Percentiles rank a stretch among this genome's conserved stretches.
Conservation (phyloP, 352 stramenopile species). For the Globisporangium nagaii region DNA sequence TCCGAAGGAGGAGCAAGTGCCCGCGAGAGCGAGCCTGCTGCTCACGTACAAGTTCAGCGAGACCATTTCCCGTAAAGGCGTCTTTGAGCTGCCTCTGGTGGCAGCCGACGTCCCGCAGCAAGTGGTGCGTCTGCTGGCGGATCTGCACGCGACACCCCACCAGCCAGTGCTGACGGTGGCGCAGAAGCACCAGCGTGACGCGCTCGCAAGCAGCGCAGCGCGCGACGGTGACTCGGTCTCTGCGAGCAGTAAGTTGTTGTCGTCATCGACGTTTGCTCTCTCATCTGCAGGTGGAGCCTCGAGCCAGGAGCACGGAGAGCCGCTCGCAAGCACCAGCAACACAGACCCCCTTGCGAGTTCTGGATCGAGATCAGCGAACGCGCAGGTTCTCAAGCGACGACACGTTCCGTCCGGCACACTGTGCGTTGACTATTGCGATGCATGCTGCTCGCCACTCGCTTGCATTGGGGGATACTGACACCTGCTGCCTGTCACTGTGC, state of each 20-base stretch:
- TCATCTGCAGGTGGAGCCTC: not conserved
- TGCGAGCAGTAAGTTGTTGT: not conserved
- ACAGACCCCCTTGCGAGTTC: not conserved
- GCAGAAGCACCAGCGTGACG: conserved; percentile 16
- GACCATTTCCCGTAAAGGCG: conserved; percentile 42
- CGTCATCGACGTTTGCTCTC: not conserved
- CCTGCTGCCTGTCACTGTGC: not conserved
- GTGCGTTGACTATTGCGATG: conserved; percentile 21
- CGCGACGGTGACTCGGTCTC: not conserved
- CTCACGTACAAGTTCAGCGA: conserved; percentile 66
- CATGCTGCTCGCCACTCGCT: too few relatives aligned
- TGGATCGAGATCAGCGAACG: not conserved
- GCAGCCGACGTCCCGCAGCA: conserved; percentile 15
- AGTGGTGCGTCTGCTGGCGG: conserved; percentile 31
- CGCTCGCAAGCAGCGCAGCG: not conserved
- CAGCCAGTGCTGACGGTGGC: conserved; percentile 24
- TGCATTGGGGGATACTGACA: not conserved
- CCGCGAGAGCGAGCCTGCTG: conserved; percentile 18
- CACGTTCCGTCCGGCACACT: conserved; percentile 37
- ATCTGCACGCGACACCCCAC: conserved; percentile 29
- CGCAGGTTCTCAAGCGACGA: conserved; percentile 35
- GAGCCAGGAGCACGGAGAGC: not conserved
- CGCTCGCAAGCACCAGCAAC: not conserved
- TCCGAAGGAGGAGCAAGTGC: conserved; percentile 2
- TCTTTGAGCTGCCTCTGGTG: conserved; percentile 37